phyloP scores from a whole-genome alignment of 305 asterid species.

The Stenogyne calaminthoides region DNA sequence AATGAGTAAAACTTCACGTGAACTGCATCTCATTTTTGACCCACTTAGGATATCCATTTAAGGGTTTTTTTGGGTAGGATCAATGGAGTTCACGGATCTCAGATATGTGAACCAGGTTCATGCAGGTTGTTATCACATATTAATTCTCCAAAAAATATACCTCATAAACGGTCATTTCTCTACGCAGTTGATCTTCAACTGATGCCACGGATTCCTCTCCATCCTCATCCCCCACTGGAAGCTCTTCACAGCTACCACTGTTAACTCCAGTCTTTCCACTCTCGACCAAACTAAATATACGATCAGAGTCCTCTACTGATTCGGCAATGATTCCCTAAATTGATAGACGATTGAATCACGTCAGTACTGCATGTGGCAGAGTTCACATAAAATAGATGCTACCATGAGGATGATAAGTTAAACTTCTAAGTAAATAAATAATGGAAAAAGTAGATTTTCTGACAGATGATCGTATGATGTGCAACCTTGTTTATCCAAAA shows the following conservation, averaged over 20 bases:
- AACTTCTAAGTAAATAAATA: slow-evolving; percentile 4
- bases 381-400: not conserved
- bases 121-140: no score
- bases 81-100: no score
- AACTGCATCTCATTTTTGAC: no score
- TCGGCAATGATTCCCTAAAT: slow-evolving; percentile 85
- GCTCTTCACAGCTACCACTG: slow-evolving; percentile 70
- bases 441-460: not conserved
- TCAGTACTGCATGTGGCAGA: not conserved
- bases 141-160: slow-evolving; percentile 37
- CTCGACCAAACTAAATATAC: slow-evolving; percentile 67
- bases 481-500: slow-evolving; percentile 96
- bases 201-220: slow-evolving; percentile 85
- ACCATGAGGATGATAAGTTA: slow-evolving; percentile 13
- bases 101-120: no score
- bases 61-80: no score
- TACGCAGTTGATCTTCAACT: slow-evolving; percentile 85
- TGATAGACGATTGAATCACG: slow-evolving; percentile 21
- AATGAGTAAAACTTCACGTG: no score
- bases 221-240: slow-evolving; percentile 80
- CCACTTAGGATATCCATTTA: no score
- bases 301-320: slow-evolving; percentile 60
- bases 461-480: slow-evolving; percentile 18
- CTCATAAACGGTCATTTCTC: slow-evolving; percentile 97
- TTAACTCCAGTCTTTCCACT: slow-evolving; percentile 59